Base-by-base conservation (phyloP, 140 eudicot genomes). In the Ambrosia hybrid region DNA sequence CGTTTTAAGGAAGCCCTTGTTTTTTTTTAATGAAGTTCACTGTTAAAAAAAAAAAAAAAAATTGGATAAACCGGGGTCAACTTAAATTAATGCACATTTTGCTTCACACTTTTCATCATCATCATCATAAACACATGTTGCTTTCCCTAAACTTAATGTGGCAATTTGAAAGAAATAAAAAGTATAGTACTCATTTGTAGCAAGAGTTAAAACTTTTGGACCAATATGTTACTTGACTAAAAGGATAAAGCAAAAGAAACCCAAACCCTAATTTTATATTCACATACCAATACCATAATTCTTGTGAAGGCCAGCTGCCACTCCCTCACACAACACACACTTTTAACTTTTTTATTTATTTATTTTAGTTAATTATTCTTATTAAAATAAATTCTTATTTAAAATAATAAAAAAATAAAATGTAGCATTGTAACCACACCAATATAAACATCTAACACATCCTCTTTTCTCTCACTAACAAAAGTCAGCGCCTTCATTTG, bases 301-400 rank as follows among this genome's bases (percentile, higher is more conserved):
- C 77, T 69, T 74, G 84, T 74, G 80, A 80, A 61, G 67, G 80
- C 80, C 84, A 80, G 84, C 84, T 80, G 80, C 83, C 68, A 13
- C 79, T 51, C 76, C 33, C 73, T 67, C 79, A 33, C 71, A 71
- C 49, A 71, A 45, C 68, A 51, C 74, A 57, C 63, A 1, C 39
- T 58, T 73, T 73, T 72, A 64, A 52, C 9, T 21, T 21, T n/a
- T 16, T 46, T 43, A 9, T 26, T 9, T 53, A n/a, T n/a, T 17
- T 3, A 56, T 56, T 56, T 57, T 53, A n/a, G 14, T 53, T 9
- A 16, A 0, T 30, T 58, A 8, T 26, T 13, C 3, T 37, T 63
- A 13, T 58, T 6, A 21, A 21, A 21, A 21, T 21, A 21, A 21
- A 8, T 26, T 13, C 3, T 37, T 63, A 13, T 58, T 6, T 43